phyloP scores from a whole-genome alignment of 495 filamentous ascomycete species.

The Neurospora sp. region DNA sequence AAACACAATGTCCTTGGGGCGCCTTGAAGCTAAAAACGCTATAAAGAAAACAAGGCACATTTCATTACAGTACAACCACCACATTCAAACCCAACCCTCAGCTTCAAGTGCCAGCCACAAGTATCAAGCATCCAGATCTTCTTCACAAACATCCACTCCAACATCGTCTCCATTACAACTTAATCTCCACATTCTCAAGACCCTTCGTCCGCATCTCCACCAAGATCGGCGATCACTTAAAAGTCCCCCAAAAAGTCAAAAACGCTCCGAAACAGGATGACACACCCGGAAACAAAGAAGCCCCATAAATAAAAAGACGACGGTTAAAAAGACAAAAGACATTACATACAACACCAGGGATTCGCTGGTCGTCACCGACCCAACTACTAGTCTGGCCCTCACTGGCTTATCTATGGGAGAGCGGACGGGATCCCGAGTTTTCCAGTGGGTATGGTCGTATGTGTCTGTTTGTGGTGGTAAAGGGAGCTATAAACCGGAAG shows the following conservation, averaged over 20 bases:
- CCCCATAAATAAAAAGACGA: background rate
- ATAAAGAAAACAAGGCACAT: background rate
- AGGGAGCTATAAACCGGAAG: too few species aligned
- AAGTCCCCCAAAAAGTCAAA: background rate
- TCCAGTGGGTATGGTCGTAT: background rate
- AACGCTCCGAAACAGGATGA: background rate
- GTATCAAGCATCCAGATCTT: background rate
- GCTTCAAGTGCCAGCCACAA: background rate
- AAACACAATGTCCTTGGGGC: background rate
- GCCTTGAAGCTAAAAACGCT: background rate
- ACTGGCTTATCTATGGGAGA: background rate
- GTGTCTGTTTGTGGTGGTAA: too few species aligned
- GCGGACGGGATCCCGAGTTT: background rate
- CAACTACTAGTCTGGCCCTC: background rate
- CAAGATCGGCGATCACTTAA: background rate
- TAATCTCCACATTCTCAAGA: background rate
- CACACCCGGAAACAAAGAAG: background rate
- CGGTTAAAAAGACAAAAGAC: background rate
- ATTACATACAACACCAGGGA: background rate
- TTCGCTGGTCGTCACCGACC: background rate
- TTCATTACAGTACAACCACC: background rate
- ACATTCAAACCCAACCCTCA: background rate
- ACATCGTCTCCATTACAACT: background rate
- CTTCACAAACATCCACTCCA: background rate
- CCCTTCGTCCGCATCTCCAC: background rate